Conservation (phyloP, 1,284 basidiomycete species). For the Cutaneotrichosporon arboriforme region DNA sequence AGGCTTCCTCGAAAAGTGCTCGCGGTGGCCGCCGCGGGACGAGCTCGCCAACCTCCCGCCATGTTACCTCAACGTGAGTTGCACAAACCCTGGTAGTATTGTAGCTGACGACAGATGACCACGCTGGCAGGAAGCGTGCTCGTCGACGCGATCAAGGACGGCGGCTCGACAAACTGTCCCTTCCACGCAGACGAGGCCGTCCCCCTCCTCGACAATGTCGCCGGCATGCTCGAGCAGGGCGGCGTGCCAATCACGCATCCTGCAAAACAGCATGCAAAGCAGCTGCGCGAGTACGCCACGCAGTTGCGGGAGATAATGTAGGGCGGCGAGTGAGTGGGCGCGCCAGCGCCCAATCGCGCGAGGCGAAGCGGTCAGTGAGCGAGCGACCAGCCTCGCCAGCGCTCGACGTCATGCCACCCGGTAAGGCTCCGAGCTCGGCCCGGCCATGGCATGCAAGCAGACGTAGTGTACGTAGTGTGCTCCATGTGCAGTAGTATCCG, state of each 20-base stretch:
- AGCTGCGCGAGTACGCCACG: conserved; percentile 20
- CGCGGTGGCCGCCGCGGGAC: conserved; percentile 21
- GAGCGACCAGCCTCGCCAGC: no score
- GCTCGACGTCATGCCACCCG: no score
- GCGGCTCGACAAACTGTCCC: conserved; percentile 5
- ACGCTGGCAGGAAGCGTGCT: conserved; percentile 17
- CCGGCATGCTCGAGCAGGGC: conserved; percentile 24
- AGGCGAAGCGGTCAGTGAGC: no score
- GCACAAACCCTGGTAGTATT: neutral
- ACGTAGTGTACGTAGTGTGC: no score
- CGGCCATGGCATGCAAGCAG: no score
- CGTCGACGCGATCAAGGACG: conserved; percentile 19
- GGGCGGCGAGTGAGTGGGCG: no score
- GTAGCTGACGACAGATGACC: conserved; percentile 19
- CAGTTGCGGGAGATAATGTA: conserved; percentile 6
- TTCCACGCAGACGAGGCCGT: conserved; percentile 16
- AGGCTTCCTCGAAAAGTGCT: conserved; percentile 28
- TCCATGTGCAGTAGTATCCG: no score
- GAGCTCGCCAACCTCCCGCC: conserved; percentile 29
- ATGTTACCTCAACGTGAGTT: conserved; percentile 28
- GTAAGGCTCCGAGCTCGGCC: no score
- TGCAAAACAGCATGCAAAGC: conserved; percentile 17
- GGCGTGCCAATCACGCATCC: conserved; percentile 26
- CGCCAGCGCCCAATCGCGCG: no score
- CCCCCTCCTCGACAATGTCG: conserved; percentile 22